Conservation (phyloP, 2,329 filamentous ascomycete species). For the Lecanicillium sp. region DNA sequence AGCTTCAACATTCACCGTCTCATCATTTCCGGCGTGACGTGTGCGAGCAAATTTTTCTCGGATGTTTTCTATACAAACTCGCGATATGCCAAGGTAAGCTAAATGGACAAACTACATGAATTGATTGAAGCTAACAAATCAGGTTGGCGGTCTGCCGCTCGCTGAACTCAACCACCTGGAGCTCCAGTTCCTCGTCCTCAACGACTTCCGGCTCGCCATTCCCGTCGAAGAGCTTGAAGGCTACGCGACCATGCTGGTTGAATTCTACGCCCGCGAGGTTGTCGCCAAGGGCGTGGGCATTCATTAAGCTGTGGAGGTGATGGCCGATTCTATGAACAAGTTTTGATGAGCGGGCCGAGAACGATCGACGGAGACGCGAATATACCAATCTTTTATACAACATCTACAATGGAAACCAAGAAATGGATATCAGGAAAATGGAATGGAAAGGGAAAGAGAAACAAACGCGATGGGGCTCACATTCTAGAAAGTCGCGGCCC, state of each 20-base stretch:
- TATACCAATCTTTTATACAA: too few species aligned
- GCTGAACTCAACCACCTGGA: conserved; percentile 94
- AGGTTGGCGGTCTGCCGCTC: conserved; percentile 92
- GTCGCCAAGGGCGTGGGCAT: conserved; percentile 37
- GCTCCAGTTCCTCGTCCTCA: conserved; percentile 88
- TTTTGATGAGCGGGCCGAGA: too few species aligned
- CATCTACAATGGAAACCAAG: too few species aligned
- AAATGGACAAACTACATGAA: neutral
- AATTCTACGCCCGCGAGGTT: conserved; percentile 93
- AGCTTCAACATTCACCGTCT: conserved; percentile 98
- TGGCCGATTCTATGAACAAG: too few species aligned
- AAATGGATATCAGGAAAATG: neutral
- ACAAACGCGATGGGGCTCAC: too few species aligned
- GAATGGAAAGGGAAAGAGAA: conserved; percentile 1
- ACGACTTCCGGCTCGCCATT: conserved; percentile 91
- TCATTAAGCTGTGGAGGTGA: neutral
- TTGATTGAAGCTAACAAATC: neutral
- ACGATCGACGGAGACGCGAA: too few species aligned
- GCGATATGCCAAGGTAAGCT: conserved; percentile 89
- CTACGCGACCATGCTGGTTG: conserved; percentile 96
- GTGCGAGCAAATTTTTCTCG: conserved; percentile 98
- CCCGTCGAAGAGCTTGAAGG: conserved; percentile 93
- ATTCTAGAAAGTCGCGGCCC: conserved; percentile 7
- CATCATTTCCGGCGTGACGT: conserved; percentile 94
- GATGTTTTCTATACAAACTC: conserved; percentile 99